A percentile compares a stretch with the other conserved stretches of the same genome.
Evolutionary conservation across 2,329 filamentous ascomycete genomes (phyloP).

Genomic region (Claviceps sp.): DNA sequence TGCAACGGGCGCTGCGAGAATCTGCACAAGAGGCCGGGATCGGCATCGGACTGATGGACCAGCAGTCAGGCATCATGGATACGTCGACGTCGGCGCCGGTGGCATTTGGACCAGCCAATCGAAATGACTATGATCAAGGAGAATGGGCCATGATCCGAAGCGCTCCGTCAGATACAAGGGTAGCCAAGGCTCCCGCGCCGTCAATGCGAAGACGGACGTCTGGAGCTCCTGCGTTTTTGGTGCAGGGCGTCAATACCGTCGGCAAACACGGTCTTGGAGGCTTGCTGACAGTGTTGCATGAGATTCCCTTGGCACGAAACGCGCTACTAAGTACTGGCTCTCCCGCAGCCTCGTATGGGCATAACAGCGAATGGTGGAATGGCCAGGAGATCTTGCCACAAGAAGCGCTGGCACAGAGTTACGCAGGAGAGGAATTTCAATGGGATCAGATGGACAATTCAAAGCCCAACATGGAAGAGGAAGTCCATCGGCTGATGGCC

Average conservation of each 20-base stretch:
- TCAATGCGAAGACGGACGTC: slow-evolving; percentile 28
- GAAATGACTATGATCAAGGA: slow-evolving; percentile 38
- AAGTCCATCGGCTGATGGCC: slow-evolving; percentile 48
- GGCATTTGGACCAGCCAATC: slow-evolving; percentile 46
- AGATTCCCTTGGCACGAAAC: slow-evolving; percentile 46
- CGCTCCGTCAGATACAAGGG: slow-evolving; percentile 13
- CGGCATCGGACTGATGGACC: slow-evolving; percentile 27
- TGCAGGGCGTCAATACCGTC: slow-evolving; percentile 19
- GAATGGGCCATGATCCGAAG: slow-evolving; percentile 47
- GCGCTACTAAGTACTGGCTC: slow-evolving; percentile 32
- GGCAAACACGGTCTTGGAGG: slow-evolving; percentile 34
- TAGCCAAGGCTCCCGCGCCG: slow-evolving; percentile 16
- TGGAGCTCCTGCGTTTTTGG: slow-evolving; percentile 38
- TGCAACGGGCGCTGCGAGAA: slow-evolving; percentile 41
- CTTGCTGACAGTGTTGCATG: slow-evolving; percentile 44
- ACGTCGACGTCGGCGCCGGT: slow-evolving; percentile 21
- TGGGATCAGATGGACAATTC: slow-evolving; percentile 17
- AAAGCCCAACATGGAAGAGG: slow-evolving; percentile 31
- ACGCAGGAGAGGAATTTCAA: slow-evolving; percentile 15
- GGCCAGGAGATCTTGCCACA: slow-evolving; percentile 36
- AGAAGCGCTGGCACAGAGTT: slow-evolving; percentile 21
- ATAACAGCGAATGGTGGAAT: slow-evolving; percentile 48
- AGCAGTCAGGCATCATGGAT: slow-evolving; percentile 38
- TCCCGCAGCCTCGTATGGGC: slow-evolving; percentile 35
- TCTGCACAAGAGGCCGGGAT: slow-evolving; percentile 41